A percentile compares a stretch with the other conserved stretches of the same genome.
These are phyloP conservation scores for Chalciporus chontae DNA, from an alignment of 768 basidiomycete species.

Conservation along the genomic window DNA sequence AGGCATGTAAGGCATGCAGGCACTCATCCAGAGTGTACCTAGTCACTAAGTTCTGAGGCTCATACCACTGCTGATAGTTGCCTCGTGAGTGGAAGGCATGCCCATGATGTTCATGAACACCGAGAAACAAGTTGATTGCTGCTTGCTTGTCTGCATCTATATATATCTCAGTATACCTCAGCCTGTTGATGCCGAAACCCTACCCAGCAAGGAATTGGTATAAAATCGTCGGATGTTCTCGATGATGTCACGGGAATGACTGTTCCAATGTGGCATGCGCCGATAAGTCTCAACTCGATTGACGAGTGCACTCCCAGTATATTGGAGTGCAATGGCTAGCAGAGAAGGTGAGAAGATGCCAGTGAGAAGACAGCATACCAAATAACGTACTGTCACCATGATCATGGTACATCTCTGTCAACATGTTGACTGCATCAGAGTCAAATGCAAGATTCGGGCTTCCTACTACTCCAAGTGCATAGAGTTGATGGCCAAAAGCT, in stretches of 20 bases:
- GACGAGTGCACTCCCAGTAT: conserved; percentile 93
- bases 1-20: conserved; percentile 53
- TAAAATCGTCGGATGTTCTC: conserved; percentile 95
- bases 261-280: conserved; percentile 95
- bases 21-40: conserved; percentile 69
- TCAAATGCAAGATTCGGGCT: conserved; percentile 86
- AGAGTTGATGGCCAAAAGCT: conserved; percentile 91
- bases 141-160: conserved; percentile 95
- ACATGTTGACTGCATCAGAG: conserved; percentile 91
- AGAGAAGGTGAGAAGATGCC: conserved; percentile 2
- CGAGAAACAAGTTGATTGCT: conserved; percentile 96
- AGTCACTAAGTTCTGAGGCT: conserved; percentile 62
- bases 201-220: conserved; percentile 88
- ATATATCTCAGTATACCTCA: neutral
- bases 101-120: conserved; percentile 59
- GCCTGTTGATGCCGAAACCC: neutral
- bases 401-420: conserved; percentile 99
- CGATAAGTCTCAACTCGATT: conserved; percentile 96
- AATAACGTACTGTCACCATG: conserved; percentile 81
- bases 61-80: conserved; percentile 85
- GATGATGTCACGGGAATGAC: conserved; percentile 93
- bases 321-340: conserved; percentile 89
- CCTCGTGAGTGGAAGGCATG: conserved; percentile 51
- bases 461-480: conserved; percentile 87
- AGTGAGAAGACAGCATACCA: neutral